Evolutionary conservation across 208 protist genomes (phyloP).

Genomic region (Leishmania arabica): DNA sequence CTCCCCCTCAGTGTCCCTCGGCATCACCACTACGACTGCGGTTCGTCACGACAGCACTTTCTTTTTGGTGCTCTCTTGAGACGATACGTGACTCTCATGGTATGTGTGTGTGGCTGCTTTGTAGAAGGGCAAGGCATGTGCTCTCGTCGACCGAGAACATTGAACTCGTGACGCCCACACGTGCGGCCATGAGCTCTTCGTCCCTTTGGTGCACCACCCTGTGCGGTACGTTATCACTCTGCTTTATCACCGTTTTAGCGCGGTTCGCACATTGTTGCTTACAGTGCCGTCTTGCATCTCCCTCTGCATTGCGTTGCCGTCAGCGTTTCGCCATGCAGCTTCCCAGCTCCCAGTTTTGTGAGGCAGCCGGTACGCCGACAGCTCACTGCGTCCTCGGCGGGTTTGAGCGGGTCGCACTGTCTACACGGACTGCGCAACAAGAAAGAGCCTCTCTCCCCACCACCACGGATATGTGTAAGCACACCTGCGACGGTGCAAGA

Average conservation of each 20-base stretch:
- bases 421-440: too few relatives aligned
- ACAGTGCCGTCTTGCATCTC: background rate
- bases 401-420: too few relatives aligned
- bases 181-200: background rate
- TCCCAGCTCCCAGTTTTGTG: background rate
- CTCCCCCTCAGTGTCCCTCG: too few relatives aligned
- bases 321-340: background rate
- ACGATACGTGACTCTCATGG: too few relatives aligned
- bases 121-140: background rate
- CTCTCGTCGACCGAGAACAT: too few relatives aligned
- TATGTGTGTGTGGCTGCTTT: background rate
- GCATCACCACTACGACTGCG: background rate
- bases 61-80: too few relatives aligned
- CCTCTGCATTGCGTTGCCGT: background rate
- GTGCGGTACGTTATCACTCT: background rate
- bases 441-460: too few relatives aligned
- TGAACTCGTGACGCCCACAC: conserved; percentile 5
- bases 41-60: background rate
- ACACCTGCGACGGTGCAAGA: too few relatives aligned
- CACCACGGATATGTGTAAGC: too few relatives aligned
- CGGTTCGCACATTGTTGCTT: background rate
- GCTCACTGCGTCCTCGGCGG: background rate
- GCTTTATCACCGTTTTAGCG: background rate
- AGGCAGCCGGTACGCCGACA: background rate
- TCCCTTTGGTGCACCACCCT: background rate